Evolutionary conservation across 2,329 filamentous ascomycete species (phyloP), one percentile per base, ranked within the genome.

Genomic region (Amauroascus niger): DNA sequence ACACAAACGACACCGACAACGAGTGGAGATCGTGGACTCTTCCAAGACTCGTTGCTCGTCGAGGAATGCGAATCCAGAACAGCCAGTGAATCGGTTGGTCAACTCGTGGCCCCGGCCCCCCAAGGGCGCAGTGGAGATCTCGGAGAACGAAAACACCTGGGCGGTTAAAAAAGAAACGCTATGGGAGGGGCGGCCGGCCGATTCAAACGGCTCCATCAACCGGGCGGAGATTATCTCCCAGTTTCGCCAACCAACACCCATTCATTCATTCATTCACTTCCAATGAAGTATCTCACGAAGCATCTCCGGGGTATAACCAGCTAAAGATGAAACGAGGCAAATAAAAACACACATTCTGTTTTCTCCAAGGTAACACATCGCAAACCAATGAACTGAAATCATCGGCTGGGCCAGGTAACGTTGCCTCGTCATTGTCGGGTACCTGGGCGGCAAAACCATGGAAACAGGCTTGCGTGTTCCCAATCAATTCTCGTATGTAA

Each of bases 161-260:
- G 47, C 47, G 47, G 32, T 40, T 40, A 28, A 40, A 40, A 35
- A n/a, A n/a, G n/a, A n/a, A n/a, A n/a, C n/a, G n/a, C n/a, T n/a
- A n/a, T n/a, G n/a, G n/a, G n/a, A n/a, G n/a, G n/a, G n/a, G n/a
- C n/a, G n/a, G n/a, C n/a, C n/a, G n/a, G n/a, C n/a, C n/a, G 14
- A 1, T 16, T 4, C 13, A 16, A 13, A 6, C 30, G 7, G 30
- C n/a, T 20, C 28, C 28, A 47, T 22, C n/a, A 18, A 39, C 16
- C 35, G 6, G 16, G 16, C 35, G 4, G 35, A 35, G 32, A 14
- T 14, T n/a, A n/a, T n/a, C n/a, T n/a, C n/a, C n/a, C n/a, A n/a
- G n/a, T n/a, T n/a, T n/a, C n/a, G n/a, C n/a, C n/a, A n/a, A n/a
- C n/a, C n/a, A n/a, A n/a, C n/a, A n/a, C n/a, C n/a, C n/a, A n/a